A percentile compares a stretch with the other conserved stretches of the same genome.
phyloP scores from a whole-genome alignment of 2,329 filamentous ascomycete genomes.

The Leptographium wingfieldii region DNA sequence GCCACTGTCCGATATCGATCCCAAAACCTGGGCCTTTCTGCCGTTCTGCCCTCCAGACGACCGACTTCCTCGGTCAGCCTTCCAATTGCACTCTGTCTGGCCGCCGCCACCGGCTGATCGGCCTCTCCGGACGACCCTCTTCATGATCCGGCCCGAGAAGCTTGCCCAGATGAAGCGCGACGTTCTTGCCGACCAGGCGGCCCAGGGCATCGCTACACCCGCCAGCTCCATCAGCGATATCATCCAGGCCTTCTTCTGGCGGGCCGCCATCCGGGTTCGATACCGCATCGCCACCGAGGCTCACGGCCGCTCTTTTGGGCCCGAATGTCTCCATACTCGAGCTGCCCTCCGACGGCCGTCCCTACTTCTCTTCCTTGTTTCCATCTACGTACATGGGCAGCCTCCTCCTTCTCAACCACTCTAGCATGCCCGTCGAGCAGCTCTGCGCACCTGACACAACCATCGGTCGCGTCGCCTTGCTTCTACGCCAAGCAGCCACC shows the following conservation, averaged over 20 bases:
- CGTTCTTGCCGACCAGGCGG: neutral
- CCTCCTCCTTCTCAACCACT: neutral
- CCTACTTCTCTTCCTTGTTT: neutral
- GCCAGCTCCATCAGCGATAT: neutral
- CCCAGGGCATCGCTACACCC: neutral
- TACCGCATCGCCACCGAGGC: neutral
- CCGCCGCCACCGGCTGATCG: neutral
- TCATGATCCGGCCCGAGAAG: neutral
- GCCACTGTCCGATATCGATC: neutral
- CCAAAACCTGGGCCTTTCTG: neutral
- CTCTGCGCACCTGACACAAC: neutral
- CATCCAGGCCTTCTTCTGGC: slow-evolving; percentile 2
- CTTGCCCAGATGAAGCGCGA: neutral
- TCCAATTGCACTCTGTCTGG: neutral
- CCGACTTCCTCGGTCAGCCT: neutral
- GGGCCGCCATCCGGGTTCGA: neutral
- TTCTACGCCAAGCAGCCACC: neutral
- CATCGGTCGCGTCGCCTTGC: neutral
- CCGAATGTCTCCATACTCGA: slow-evolving; percentile 1
- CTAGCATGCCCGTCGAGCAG: neutral
- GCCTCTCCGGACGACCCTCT: neutral
- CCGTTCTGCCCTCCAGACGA: neutral
- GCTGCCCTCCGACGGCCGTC: slow-evolving; percentile 1
- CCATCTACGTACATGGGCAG: slow-evolving; percentile 1
- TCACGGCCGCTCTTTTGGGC: neutral